Base-by-base conservation (phyloP, 2,329 filamentous ascomycete species). In the Pestalotiopsis sp. region DNA sequence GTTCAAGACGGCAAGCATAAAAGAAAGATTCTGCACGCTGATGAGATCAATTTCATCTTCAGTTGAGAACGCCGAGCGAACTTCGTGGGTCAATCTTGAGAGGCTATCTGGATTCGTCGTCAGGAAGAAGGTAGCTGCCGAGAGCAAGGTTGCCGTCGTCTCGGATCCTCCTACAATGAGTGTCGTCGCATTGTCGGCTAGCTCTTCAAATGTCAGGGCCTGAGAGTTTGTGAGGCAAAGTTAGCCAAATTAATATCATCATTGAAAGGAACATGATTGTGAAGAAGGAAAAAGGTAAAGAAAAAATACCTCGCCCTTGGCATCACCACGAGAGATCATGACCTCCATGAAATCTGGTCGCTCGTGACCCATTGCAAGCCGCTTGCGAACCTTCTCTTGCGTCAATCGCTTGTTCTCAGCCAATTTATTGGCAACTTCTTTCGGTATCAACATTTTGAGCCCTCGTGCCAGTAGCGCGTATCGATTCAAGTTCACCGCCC, bases 141-240 rank as follows among this genome's bases (percentile, higher is more conserved):
- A 17, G n/a, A 56, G 25, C 11, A 25, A 11, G 13, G 49, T 66
- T 23, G 45, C 41, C 1, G 45, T 66, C 4, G 63, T 66, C 7
- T 66, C 63, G 17, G 41, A 56, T 27, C 63, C 63, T 38, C 41
- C 63, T 12, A 31, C n/a, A 6, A 73, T 69, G 1, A 73, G 52
- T 67, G 72, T 69, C 27, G 71, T 69, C 5, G 72, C 72, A 25
- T 73, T 73, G 23, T 66, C 71, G n/a, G 71, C 71, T 68, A 73
- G 70, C 69, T 73, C 68, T 36, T 71, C 14, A 11, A 25, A 20
- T 1, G 61, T 45, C 20, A 64, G 17, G 25, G 5, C 59, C 59
- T 38, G 14, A 27, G 2, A 23, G 23, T 23, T 23, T 23, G 39
- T 45, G 36, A 45, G 4, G 17, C 3, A n/a, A 20, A 6, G 5